Conservation (phyloP, 2,329 filamentous ascomycete genomes). For the Hawksworthiomyces lignivorus region DNA sequence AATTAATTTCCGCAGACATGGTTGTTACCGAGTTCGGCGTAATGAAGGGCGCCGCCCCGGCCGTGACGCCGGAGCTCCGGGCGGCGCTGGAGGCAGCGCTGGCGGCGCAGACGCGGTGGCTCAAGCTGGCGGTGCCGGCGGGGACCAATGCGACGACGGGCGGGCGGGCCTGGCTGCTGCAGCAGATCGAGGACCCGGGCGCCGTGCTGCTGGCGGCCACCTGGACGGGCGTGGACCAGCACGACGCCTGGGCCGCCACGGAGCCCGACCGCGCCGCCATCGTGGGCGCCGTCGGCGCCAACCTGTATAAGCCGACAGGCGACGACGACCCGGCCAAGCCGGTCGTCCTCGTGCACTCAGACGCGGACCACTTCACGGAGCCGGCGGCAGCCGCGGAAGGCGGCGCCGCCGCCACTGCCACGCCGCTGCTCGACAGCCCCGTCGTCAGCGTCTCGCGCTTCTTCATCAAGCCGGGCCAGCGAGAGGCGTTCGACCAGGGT, state of each 20-base stretch:
- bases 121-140: neutral
- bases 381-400: slow-evolving; percentile 1
- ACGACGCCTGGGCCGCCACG: slow-evolving; percentile 29
- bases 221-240: slow-evolving; percentile 35
- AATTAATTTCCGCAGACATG: too few relatives aligned
- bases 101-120: slow-evolving; percentile 32
- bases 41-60: slow-evolving; percentile 23
- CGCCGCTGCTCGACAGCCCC: slow-evolving; percentile 24
- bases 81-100: slow-evolving; percentile 24
- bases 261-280: neutral
- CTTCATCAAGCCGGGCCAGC: slow-evolving; percentile 23
- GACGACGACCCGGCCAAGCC: slow-evolving; percentile 13
- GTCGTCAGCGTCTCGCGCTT: slow-evolving; percentile 31
- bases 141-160: slow-evolving; percentile 22
- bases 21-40: slow-evolving; percentile 33
- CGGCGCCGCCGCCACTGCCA: too few relatives aligned
- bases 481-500: slow-evolving; percentile 23
- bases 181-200: slow-evolving; percentile 28
- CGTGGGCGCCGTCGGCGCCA: neutral
- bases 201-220: slow-evolving; percentile 35
- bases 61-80: slow-evolving; percentile 25
- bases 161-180: slow-evolving; percentile 26
- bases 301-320: slow-evolving; percentile 1
- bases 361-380: slow-evolving; percentile 21
- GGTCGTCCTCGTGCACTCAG: slow-evolving; percentile 35